Conservation (phyloP, 139 green algal species). For the Closterium sp. region DNA sequence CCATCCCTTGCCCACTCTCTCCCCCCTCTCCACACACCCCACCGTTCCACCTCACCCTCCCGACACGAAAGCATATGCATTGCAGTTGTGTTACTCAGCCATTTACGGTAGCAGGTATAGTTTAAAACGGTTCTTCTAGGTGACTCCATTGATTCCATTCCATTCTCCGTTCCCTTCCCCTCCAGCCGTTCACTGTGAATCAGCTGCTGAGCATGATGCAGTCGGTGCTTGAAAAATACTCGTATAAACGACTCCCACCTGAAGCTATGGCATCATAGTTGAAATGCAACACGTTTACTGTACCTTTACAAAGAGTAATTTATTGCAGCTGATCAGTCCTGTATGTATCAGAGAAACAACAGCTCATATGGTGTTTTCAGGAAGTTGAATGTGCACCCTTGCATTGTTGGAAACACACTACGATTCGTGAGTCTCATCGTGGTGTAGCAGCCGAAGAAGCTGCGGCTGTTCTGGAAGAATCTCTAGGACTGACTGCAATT, state of each 20-base stretch:
- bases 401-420: no score
- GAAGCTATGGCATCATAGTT: neutral
- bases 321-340: no score
- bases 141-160: neutral
- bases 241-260: neutral
- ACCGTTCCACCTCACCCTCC: no score
- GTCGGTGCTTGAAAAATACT: neutral
- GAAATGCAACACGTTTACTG: no score
- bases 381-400: no score
- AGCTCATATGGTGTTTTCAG: no score
- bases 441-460: no score
- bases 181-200: constrained; percentile 2
- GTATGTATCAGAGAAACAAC: no score
- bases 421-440: no score
- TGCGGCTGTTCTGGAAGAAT: no score
- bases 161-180: neutral
- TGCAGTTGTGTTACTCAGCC: neutral
- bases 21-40: neutral
- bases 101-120: neutral
- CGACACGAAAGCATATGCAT: neutral
- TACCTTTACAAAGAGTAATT: no score
- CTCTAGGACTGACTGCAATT: no score
- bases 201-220: constrained; percentile 11
- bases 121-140: neutral
- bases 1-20: neutral